phyloP scores from a whole-genome alignment of 2,329 filamentous ascomycete genomes.

The Simplicillium aogashimaense region DNA sequence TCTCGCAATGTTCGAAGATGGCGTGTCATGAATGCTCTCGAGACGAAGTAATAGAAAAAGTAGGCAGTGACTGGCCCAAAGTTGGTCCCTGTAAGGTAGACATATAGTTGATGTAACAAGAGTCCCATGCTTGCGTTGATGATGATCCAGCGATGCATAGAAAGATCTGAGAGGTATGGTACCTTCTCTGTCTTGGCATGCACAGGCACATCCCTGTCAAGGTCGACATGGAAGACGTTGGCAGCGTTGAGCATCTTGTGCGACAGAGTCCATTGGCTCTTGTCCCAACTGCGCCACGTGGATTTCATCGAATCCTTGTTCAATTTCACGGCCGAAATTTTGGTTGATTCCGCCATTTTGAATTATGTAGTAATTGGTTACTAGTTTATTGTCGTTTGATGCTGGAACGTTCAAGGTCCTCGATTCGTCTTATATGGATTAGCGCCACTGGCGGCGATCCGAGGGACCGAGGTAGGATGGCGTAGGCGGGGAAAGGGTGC shows the following conservation, averaged over 20 bases:
- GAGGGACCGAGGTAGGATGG: too few species aligned
- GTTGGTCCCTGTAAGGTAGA: slow-evolving; percentile 5
- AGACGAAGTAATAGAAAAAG: slow-evolving; percentile 16
- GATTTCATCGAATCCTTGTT: slow-evolving; percentile 11
- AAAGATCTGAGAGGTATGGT: slow-evolving; percentile 16
- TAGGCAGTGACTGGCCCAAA: slow-evolving; percentile 3
- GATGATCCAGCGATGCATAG: slow-evolving; percentile 19
- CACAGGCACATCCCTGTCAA: slow-evolving; percentile 12
- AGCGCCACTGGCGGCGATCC: too few species aligned
- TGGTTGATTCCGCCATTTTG: too few species aligned
- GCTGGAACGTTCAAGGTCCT: too few species aligned
- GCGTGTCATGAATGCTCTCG: slow-evolving; percentile 18
- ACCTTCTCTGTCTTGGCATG: slow-evolving; percentile 21
- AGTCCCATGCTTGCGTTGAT: slow-evolving; percentile 14
- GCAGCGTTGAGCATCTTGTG: slow-evolving; percentile 8
- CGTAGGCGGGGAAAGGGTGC: too few species aligned
- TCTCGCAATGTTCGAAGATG: slow-evolving; percentile 16
- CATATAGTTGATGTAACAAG: slow-evolving; percentile 10
- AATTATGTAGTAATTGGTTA: too few species aligned
- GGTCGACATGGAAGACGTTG: slow-evolving; percentile 7
- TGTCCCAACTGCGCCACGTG: slow-evolving; percentile 9
- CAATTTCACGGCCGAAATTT: too few species aligned
- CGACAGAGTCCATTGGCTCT: slow-evolving; percentile 7
- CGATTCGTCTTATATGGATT: too few species aligned
- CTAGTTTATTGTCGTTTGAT: too few species aligned